Conservation (phyloP, 768 basidiomycete species). For the Strobilomyces confusus region DNA sequence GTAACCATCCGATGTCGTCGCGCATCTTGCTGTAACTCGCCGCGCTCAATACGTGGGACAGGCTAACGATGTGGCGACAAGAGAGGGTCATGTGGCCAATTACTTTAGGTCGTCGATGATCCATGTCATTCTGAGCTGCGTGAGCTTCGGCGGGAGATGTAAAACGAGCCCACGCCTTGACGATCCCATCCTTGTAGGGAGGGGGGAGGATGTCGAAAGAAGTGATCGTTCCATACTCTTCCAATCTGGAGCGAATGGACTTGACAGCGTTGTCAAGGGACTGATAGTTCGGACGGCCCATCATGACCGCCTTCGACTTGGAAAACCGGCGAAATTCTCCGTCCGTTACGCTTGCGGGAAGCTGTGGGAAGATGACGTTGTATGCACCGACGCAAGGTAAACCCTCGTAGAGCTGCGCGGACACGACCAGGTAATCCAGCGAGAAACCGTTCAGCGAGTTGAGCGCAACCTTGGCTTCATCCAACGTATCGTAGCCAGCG, state of each 20-base stretch:
- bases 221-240: slow-evolving; percentile 34
- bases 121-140: slow-evolving; percentile 43
- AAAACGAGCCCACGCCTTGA: slow-evolving; percentile 57
- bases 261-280: slow-evolving; percentile 34
- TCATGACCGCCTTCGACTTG: slow-evolving; percentile 46
- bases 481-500: slow-evolving; percentile 53
- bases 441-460: slow-evolving; percentile 35
- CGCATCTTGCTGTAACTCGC: slow-evolving; percentile 38
- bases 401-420: slow-evolving; percentile 50
- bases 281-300: slow-evolving; percentile 46
- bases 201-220: slow-evolving; percentile 46
- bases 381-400: slow-evolving; percentile 54
- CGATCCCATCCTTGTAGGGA: slow-evolving; percentile 46
- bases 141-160: slow-evolving; percentile 48
- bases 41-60: slow-evolving; percentile 42
- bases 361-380: slow-evolving; percentile 55
- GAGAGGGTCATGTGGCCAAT: slow-evolving; percentile 44
- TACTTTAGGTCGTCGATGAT: slow-evolving; percentile 43
- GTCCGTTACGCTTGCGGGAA: slow-evolving; percentile 45
- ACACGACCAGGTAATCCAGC: slow-evolving; percentile 39
- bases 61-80: slow-evolving; percentile 51
- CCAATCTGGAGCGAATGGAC: slow-evolving; percentile 36
- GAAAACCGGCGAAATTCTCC: slow-evolving; percentile 44
- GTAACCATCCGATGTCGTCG: slow-evolving; percentile 48
- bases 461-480: slow-evolving; percentile 51